These are phyloP conservation scores for Linnemannia zychae DNA, from an alignment of 192 early-diverging fungal genomes.

Conservation along the genomic window DNA sequence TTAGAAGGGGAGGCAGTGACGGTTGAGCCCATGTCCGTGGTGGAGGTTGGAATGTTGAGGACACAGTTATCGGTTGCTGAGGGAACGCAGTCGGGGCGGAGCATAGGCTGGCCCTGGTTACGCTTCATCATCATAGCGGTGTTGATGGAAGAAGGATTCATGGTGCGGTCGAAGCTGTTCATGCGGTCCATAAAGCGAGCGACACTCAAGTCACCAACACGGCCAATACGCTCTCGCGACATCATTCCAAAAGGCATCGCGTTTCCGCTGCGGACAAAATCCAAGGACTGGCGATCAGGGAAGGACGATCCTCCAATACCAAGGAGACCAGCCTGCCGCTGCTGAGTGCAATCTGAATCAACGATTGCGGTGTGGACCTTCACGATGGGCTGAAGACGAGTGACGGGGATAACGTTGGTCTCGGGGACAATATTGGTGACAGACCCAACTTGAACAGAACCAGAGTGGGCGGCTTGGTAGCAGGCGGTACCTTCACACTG, in stretches of 20 bases:
- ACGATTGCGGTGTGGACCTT: conserved; percentile 29
- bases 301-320: no score
- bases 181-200: neutral
- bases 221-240: no score
- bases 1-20: conserved; percentile 18
- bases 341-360: conserved; percentile 15
- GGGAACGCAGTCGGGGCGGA: conserved; percentile 22
- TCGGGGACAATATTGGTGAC: conserved; percentile 31
- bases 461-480: conserved; percentile 11
- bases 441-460: conserved; percentile 16
- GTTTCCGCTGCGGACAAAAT: no score
- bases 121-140: conserved; percentile 10
- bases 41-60: conserved; percentile 6
- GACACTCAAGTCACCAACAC: neutral
- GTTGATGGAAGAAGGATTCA: neutral
- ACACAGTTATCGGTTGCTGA: conserved; percentile 16
- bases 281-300: neutral
- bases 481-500: conserved; percentile 13
- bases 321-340: neutral
- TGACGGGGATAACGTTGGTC: conserved; percentile 30
- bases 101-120: neutral
- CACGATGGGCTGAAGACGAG: conserved; percentile 35
- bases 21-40: conserved; percentile 31
- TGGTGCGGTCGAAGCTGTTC: neutral
- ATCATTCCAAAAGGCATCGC: no score